Evolutionary conservation across 108 stramenopile species (phyloP).

Genomic region (Fragilaria radians): DNA sequence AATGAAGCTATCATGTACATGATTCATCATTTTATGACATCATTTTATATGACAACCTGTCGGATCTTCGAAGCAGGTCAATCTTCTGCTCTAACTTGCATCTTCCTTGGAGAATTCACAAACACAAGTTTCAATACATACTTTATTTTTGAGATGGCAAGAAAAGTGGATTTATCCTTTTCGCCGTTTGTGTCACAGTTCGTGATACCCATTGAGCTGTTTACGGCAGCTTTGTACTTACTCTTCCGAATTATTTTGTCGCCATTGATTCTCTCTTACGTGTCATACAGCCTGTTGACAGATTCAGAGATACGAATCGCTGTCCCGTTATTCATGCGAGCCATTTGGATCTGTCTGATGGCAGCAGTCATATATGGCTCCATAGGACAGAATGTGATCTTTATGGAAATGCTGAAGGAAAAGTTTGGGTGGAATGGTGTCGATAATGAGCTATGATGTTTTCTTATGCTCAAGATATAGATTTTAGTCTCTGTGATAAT

Average conservation of each 20-base stretch:
- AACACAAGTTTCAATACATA: conserved; percentile 51
- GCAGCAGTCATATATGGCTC: conserved; percentile 42
- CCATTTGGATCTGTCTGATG: conserved; percentile 50
- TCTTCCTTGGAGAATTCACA: conserved; percentile 63
- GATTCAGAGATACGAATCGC: conserved; percentile 27
- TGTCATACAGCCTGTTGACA: conserved; percentile 39
- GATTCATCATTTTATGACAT: conserved; percentile 52
- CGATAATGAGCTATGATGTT: neutral
- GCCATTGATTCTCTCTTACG: conserved; percentile 26
- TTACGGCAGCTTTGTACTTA: conserved; percentile 32
- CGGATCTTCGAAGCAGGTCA: conserved; percentile 48
- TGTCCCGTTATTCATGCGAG: conserved; percentile 31
- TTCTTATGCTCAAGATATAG: too few relatives aligned
- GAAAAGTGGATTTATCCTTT: conserved; percentile 35
- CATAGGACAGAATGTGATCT: neutral
- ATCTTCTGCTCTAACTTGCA: conserved; percentile 49
- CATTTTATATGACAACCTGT: conserved; percentile 47
- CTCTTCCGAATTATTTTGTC: conserved; percentile 36
- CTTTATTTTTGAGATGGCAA: conserved; percentile 27
- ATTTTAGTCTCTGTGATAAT: too few relatives aligned
- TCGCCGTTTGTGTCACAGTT: conserved; percentile 21
- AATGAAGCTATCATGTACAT: conserved; percentile 18
- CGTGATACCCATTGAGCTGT: conserved; percentile 19
- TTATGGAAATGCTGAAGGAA: neutral
- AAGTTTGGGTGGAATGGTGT: neutral